phyloP scores from a whole-genome alignment of 495 filamentous ascomycete genomes.

The Sordaria brevicollis region DNA sequence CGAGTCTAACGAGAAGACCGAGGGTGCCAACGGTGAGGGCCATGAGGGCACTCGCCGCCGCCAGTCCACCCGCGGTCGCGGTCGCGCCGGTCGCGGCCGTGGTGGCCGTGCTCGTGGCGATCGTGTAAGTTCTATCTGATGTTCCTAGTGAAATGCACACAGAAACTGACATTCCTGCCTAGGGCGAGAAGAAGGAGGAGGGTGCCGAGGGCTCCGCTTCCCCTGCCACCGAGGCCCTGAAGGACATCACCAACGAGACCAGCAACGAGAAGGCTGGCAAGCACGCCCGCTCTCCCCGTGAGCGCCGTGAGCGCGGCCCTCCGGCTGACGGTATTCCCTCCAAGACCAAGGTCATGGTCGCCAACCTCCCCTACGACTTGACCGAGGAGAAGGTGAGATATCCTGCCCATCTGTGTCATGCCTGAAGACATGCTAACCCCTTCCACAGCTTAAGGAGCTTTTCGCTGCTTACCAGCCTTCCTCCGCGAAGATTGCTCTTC shows the following conservation, averaged over 20 bases:
- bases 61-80: slow-evolving; percentile 56
- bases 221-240: slow-evolving; percentile 35
- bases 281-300: slow-evolving; percentile 37
- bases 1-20: slow-evolving; percentile 69
- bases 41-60: slow-evolving; percentile 72
- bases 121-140: slow-evolving; percentile 33
- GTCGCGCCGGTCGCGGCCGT: slow-evolving; percentile 65
- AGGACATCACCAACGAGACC: slow-evolving; percentile 44
- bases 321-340: slow-evolving; percentile 96
- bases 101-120: slow-evolving; percentile 63
- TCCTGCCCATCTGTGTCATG: background rate
- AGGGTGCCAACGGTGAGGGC: slow-evolving; percentile 55
- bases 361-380: slow-evolving; percentile 95
- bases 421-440: slow-evolving; percentile 28
- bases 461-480: slow-evolving; percentile 81
- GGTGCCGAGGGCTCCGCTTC: slow-evolving; percentile 38
- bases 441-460: slow-evolving; percentile 80
- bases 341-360: slow-evolving; percentile 99
- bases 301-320: slow-evolving; percentile 78
- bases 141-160: background rate
- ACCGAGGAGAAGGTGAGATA: slow-evolving; percentile 79
- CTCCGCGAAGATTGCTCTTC: slow-evolving; percentile 95
- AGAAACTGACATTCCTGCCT: slow-evolving; percentile 7
- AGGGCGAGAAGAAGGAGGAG: slow-evolving; percentile 41
- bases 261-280: slow-evolving; percentile 41